Base-by-base conservation (phyloP, 164 flowering plant genomes). In the Taxillus chinensis region DNA sequence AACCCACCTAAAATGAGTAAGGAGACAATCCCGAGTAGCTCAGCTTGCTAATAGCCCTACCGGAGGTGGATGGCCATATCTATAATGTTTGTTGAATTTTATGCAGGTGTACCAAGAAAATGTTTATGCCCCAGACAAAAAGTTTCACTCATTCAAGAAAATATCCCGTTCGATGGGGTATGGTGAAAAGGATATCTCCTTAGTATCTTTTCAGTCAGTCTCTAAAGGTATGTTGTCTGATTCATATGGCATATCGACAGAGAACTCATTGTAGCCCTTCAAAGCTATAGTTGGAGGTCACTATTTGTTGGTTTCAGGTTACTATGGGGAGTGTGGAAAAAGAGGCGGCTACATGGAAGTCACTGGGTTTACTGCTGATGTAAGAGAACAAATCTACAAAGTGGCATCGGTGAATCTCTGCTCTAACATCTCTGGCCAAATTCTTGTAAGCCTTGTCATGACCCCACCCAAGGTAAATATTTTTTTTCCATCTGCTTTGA, bases 261-360 rank as follows among this genome's bases (percentile, higher is more conserved):
- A 45, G 27, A 27, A 2, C 43, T 8, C 10, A 42, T 46, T 14
- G 43, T 37, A 27, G 11, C 4, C 39, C 43, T 55, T 64, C 43
- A n/a, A 27, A 13, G 39, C 5, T 40, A 49, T 37, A 49, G 42
- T 27, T 52, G 7, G 27, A 27, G 27, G 27, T 27, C 27, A 16
- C 14, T 39, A 5, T 55, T 71, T 68, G 5, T 41, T 70, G 48
- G 56, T 27, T 66, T 57, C 67, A 95, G 96, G 99, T 8, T 91
- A 86, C 62, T 73, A 91, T 64, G 99, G 99, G 14, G 99, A 95
- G 66, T 95, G 99, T 72, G 97, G 99, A 62, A 95, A 91, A 73
- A 73, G 99, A 80, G 99, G 99, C 73, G 99, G 99, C 69, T 95
- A 91, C 78, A 95, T 95, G 99, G 97, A 95, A 71, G 82, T 95